These are phyloP conservation scores for Trichoderma sp. DNA, from an alignment of 2,329 filamentous ascomycete genomes.

Conservation along the genomic window DNA sequence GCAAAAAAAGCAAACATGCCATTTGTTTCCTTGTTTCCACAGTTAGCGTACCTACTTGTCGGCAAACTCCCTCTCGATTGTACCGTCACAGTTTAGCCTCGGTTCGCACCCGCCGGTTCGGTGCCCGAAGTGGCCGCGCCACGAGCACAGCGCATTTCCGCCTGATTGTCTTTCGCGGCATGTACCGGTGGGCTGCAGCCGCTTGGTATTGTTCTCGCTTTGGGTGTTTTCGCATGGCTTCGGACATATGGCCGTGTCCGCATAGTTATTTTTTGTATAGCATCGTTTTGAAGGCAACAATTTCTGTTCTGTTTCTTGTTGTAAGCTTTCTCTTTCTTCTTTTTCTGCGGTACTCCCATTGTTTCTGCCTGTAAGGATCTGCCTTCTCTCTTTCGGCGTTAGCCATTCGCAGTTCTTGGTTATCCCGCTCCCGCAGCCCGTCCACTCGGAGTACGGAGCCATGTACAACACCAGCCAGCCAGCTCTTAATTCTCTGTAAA, in stretches of 20 bases:
- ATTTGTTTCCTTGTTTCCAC: not conserved
- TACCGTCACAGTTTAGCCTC: not conserved
- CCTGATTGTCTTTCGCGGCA: not conserved
- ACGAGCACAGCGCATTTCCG: not conserved
- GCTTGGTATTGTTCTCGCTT: not conserved
- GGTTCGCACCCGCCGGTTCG: constrained; percentile 17
- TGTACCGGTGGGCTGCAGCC: not conserved
- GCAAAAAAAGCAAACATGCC: not conserved
- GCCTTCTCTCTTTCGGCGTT: not conserved
- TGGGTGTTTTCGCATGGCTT: not conserved
- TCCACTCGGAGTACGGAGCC: not conserved
- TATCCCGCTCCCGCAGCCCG: constrained; percentile 10
- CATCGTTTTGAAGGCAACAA: not conserved
- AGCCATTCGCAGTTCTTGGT: not conserved
- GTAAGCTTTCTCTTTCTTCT: not conserved
- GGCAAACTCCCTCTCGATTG: not conserved
- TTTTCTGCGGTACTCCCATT: not conserved
- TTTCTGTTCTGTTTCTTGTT: not conserved
- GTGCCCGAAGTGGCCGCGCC: constrained; percentile 1
- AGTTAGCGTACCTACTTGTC: not conserved
- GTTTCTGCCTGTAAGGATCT: not conserved
- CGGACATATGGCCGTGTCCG: not conserved
- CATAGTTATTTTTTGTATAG: not conserved
- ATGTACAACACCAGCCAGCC: not conserved
- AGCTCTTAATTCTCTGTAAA: not conserved